Evolutionary conservation across 2,329 filamentous ascomycete species (phyloP).

Genomic region (Stemphylium lycopersici): DNA sequence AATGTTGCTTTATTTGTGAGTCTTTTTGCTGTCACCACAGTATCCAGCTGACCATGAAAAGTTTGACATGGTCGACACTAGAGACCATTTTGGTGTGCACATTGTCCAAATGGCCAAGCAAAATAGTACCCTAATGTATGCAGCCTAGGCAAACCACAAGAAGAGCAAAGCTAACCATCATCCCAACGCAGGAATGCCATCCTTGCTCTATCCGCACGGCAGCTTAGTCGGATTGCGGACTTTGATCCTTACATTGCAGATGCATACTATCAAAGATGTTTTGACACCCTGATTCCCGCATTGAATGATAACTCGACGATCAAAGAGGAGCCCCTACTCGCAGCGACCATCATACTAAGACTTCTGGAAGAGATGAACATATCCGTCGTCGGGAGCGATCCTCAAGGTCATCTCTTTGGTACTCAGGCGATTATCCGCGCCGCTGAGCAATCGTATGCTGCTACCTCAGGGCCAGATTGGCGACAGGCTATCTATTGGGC

Average conservation of each 20-base stretch:
- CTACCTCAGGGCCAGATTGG: conserved; percentile 39
- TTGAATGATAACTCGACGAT: conserved; percentile 49
- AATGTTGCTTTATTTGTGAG: conserved; percentile 46
- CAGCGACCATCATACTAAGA: conserved; percentile 51
- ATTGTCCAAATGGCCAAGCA: conserved; percentile 46
- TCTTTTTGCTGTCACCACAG: not conserved
- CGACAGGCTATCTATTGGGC: conserved; percentile 48
- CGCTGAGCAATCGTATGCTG: conserved; percentile 42
- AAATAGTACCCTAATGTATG: conserved; percentile 47
- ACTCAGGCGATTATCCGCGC: conserved; percentile 47
- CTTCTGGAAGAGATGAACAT: conserved; percentile 53
- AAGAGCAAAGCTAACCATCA: not conserved
- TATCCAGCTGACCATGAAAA: conserved; percentile 10
- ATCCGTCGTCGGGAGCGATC: conserved; percentile 43
- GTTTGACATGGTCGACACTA: conserved; percentile 47
- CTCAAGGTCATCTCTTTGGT: conserved; percentile 49
- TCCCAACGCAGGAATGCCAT: conserved; percentile 42
- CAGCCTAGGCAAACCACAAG: not conserved
- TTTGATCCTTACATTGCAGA: conserved; percentile 52
- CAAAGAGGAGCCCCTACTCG: conserved; percentile 50
- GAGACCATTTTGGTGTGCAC: conserved; percentile 43
- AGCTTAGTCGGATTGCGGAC: conserved; percentile 48
- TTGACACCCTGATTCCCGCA: conserved; percentile 50
- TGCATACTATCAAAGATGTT: conserved; percentile 51
- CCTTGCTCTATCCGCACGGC: conserved; percentile 51